Base-by-base conservation (phyloP, 768 basidiomycete species). In the Psilocybe tampanensis region DNA sequence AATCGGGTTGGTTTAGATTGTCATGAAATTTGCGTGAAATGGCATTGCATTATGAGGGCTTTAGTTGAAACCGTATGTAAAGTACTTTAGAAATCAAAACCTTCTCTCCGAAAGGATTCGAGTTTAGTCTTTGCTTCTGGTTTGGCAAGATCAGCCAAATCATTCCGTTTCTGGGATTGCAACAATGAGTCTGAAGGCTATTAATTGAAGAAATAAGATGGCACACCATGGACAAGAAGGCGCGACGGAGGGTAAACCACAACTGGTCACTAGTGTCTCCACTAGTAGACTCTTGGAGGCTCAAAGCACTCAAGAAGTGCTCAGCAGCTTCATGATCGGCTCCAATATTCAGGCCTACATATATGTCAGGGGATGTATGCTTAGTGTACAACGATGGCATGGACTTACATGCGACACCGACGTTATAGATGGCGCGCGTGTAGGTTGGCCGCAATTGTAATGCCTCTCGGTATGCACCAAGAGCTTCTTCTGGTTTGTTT, bases 351-450 rank as follows among this genome's bases (percentile, higher is more conserved):
- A 99, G 73, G 67, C 96, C 94, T 97, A 56, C 5, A 59, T 47
- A 44, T 26, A 60, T 45, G 52, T 53, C 34, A 53, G 13, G 22
- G 8, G 19, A 2, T 19, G 26, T 4, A 21, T 8, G 41, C 21
- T n/a, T 60, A 47, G 9, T 47, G 23, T 24, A 34, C 22, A 34
- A 26, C 44, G 22, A 56, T 39, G n/a, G 36, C 36, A 51, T 45
- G 39, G 43, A 84, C 92, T 64, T 66, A 95, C 95, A 99, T 19
- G 95, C 95, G 23, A 99, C 97, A 43, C 95, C 97, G 33, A 99
- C 92, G 66, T 99, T 99, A 69, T 96, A 98, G 21, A 98, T 92
- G 9, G 95, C 97, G 11, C 97, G 87, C 1, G 97, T 98, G 70
- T 97, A 99, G 0, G 94, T 95, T 23, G 97, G 97, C 36, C 94